These are phyloP conservation scores for Penstemon barbatus DNA, from an alignment of 257 asterid genomes.

Conservation along the genomic window DNA sequence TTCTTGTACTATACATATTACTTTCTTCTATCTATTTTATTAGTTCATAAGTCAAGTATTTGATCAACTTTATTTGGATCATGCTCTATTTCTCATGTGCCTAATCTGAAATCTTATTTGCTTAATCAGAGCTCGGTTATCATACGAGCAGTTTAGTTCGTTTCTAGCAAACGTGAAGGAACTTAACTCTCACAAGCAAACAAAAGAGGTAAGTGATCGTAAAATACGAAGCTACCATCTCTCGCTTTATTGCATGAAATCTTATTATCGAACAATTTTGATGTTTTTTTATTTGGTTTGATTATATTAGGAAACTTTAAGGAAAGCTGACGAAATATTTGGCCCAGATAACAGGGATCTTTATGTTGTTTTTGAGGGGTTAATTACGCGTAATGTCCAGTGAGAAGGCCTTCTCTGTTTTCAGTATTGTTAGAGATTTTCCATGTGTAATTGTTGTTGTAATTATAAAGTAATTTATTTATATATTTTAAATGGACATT, in stretches of 20 bases:
- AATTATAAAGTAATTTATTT: constrained; percentile 21
- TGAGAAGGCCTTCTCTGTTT: constrained; percentile 24
- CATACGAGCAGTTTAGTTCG: constrained; percentile 91
- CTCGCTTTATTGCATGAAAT: neutral
- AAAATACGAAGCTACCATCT: neutral
- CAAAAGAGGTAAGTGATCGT: constrained; percentile 62
- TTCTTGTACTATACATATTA: neutral
- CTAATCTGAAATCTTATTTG: constrained; percentile 8
- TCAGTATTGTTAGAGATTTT: constrained; percentile 19
- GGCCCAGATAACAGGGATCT: constrained; percentile 91
- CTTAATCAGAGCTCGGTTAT: constrained; percentile 62
- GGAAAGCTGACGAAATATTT: constrained; percentile 82
- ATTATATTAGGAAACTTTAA: constrained; percentile 62
- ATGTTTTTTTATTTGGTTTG: constrained; percentile 11
- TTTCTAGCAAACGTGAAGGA: constrained; percentile 94
- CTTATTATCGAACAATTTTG: neutral
- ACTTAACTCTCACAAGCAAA: constrained; percentile 87
- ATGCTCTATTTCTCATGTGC: neutral
- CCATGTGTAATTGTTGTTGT: constrained; percentile 32
- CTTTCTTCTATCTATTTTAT: neutral
- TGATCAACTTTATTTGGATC: neutral
- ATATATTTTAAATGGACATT: constrained; percentile 24
- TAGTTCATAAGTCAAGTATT: neutral
- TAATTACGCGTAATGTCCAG: constrained; percentile 72
- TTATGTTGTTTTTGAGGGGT: constrained; percentile 74